phyloP scores from a whole-genome alignment of 345 rosid genomes.

The Lagerstroemia speciosa region DNA sequence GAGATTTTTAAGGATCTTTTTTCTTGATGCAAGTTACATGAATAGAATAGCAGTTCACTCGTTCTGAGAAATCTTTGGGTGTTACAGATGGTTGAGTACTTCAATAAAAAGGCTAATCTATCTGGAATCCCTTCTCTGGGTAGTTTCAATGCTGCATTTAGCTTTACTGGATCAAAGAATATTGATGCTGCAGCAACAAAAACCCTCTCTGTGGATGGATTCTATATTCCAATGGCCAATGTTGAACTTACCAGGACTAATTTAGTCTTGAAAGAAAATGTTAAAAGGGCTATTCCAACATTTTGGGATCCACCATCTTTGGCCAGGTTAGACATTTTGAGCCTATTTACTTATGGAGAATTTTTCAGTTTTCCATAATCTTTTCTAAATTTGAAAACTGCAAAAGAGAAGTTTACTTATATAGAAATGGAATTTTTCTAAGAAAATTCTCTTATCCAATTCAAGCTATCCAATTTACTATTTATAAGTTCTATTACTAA shows the following conservation, averaged over 20 bases:
- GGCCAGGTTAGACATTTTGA: conserved; percentile 41
- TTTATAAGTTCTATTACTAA: no score
- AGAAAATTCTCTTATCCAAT: no score
- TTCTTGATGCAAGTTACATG: neutral
- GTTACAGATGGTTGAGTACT: conserved; percentile 56
- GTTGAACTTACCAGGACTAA: conserved; percentile 37
- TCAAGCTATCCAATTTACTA: no score
- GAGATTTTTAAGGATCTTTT: neutral
- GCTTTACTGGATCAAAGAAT: conserved; percentile 49
- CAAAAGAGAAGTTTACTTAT: no score
- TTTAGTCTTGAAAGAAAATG: conserved; percentile 38
- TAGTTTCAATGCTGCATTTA: conserved; percentile 58
- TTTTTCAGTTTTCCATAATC: no score
- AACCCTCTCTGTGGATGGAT: conserved; percentile 54
- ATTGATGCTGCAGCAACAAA: conserved; percentile 51
- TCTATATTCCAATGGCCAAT: conserved; percentile 51
- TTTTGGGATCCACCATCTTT: conserved; percentile 56
- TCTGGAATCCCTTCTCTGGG: conserved; percentile 47
- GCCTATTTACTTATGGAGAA: no score
- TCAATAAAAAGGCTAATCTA: conserved; percentile 42
- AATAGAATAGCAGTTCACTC: neutral
- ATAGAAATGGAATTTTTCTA: no score
- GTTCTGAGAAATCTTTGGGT: neutral
- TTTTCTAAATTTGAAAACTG: no score
- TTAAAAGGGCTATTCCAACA: conserved; percentile 41